These are phyloP conservation scores for Colletotrichum sp. DNA, from an alignment of 2,329 filamentous ascomycete genomes.

Conservation along the genomic window DNA sequence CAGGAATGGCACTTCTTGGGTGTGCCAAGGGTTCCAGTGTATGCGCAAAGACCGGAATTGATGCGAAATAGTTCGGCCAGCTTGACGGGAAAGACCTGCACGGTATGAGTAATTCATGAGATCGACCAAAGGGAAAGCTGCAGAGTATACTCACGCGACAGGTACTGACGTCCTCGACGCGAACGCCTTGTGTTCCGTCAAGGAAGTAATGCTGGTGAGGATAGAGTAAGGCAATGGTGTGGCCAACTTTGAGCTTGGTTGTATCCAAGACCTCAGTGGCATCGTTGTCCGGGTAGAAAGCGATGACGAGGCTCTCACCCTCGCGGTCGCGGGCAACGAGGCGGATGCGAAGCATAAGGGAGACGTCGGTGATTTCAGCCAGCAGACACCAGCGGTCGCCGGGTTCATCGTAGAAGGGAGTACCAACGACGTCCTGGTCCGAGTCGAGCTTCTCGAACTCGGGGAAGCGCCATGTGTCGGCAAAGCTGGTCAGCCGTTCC, in stretches of 20 bases:
- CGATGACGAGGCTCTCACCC: neutral
- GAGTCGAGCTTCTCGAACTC: neutral
- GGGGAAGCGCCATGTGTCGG: neutral
- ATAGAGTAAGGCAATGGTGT: neutral
- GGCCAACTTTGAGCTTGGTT: neutral
- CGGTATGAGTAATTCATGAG: neutral
- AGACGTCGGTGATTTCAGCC: neutral
- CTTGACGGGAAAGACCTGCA: neutral
- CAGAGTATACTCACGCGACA: neutral
- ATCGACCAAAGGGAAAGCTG: neutral
- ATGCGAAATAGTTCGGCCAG: neutral
- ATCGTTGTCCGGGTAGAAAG: neutral
- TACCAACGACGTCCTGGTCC: neutral
- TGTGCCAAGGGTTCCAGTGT: neutral
- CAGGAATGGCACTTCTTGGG: neutral
- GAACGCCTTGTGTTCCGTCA: neutral
- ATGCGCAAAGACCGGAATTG: neutral
- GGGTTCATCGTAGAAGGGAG: neutral
- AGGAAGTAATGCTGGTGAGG: neutral
- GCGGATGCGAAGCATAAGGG: neutral
- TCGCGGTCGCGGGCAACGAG: neutral
- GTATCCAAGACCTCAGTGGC: neutral
- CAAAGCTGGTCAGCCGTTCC: neutral
- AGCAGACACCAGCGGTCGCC: neutral
- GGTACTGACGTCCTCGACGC: neutral